A percentile compares a stretch with the other conserved stretches of the same genome.
Conservation (phyloP, 345 rosid species). For the Clarkia xantiana region DNA sequence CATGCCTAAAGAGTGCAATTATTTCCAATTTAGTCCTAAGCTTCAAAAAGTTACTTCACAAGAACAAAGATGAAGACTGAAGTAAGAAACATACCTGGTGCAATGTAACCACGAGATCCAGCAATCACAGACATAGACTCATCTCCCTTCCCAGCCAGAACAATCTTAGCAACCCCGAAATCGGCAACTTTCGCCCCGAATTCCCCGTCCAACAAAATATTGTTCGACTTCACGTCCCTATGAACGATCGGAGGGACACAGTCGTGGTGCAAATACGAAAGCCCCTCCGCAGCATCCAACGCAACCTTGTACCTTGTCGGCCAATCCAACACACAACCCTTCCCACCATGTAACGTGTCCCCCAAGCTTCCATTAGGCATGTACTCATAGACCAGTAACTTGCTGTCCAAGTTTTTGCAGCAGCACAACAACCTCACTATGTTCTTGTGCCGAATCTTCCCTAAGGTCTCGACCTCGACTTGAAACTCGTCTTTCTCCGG, state of each 20-base stretch:
- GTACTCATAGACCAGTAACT: conserved; percentile 77
- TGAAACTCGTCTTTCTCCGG: conserved; percentile 33
- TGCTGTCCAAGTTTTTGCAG: conserved; percentile 73
- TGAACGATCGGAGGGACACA: conserved; percentile 63
- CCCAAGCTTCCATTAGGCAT: conserved; percentile 76
- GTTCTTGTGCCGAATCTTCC: conserved; percentile 69
- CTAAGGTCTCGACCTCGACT: conserved; percentile 54
- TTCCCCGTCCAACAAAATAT: conserved; percentile 65
- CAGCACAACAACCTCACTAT: conserved; percentile 79
- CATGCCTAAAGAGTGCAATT: too few species aligned
- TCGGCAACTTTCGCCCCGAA: conserved; percentile 83
- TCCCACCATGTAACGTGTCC: conserved; percentile 62
- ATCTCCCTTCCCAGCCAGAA: conserved; percentile 37
- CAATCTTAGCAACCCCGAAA: conserved; percentile 72
- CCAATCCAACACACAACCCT: conserved; percentile 47
- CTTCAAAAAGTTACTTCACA: too few species aligned
- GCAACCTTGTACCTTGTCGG: conserved; percentile 51
- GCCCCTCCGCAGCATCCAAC: conserved; percentile 65
- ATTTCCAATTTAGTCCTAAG: too few species aligned
- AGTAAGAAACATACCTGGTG: conserved; percentile 71
- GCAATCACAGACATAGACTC: conserved; percentile 38
- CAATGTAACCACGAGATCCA: conserved; percentile 83
- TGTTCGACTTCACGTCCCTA: conserved; percentile 78
- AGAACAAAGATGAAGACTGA: too few species aligned
- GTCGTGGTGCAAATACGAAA: conserved; percentile 81